These are phyloP conservation scores for Gautieria morchelliformis DNA, from an alignment of 768 basidiomycete species.

Conservation along the genomic window DNA sequence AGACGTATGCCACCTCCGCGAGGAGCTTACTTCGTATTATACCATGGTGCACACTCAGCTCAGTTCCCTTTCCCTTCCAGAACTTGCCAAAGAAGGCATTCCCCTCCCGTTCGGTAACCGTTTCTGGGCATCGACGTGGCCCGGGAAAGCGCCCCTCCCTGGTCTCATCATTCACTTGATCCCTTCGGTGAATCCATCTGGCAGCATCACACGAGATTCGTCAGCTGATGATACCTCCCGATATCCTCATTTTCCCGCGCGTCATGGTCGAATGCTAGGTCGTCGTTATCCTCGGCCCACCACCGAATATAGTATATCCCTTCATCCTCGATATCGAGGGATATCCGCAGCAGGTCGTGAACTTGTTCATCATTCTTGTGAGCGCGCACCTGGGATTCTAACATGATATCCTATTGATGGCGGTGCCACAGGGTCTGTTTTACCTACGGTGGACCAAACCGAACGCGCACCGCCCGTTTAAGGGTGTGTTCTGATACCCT, in stretches of 20 bases:
- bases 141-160: constrained; percentile 45
- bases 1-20: too few relatives aligned
- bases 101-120: constrained; percentile 48
- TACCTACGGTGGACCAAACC: constrained; percentile 46
- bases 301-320: constrained; percentile 43
- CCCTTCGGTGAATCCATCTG: constrained; percentile 29
- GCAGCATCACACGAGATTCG: too few relatives aligned
- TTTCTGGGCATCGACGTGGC: constrained; percentile 58
- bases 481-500: constrained; percentile 21
- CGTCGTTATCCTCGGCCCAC: constrained; percentile 47
- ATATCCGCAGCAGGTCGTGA: constrained; percentile 46
- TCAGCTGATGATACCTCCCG: too few relatives aligned
- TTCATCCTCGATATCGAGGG: constrained; percentile 52
- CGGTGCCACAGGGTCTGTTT: constrained; percentile 35
- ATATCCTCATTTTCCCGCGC: too few relatives aligned
- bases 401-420: background rate
- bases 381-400: constrained; percentile 11
- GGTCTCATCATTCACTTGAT: constrained; percentile 48
- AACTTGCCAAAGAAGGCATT: constrained; percentile 55
- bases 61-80: constrained; percentile 14
- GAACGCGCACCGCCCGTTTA: constrained; percentile 40
- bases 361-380: constrained; percentile 46
- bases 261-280: constrained; percentile 23
- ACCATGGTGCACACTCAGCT: background rate
- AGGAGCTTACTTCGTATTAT: too few relatives aligned